Base-by-base conservation (phyloP, 75 land plant species). In the Sequoiadendron giganteum region DNA sequence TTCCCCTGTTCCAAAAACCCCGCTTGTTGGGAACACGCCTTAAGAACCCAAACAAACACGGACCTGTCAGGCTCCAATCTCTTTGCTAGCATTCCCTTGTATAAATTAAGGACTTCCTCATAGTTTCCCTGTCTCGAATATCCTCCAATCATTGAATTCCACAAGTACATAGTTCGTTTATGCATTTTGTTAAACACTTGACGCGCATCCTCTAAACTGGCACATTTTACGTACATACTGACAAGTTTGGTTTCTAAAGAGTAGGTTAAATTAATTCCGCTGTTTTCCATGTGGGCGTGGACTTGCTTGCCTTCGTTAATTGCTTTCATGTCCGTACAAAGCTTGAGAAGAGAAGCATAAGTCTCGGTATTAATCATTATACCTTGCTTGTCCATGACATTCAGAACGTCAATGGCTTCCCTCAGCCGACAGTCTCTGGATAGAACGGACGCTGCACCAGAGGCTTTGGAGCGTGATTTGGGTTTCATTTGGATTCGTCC, bases 21-120 rank as follows among this genome's bases (percentile, higher is more conserved):
- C 11, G 9, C 36, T 10, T n/a, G 76, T n/a, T 32, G 76, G 34
- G 89, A 25, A 79, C 89, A 85, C 30, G 89, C 89, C 61, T 88
- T 84, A 15, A 88, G 47, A 54, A 88, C 82, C n/a, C 68, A 34
- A 45, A 58, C 36, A 85, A 84, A 88, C 2, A 89, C 86, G 52
- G 91, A 86, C 9, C 85, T 68, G 54, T 89, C 90, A 32, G 92
- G 93, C 28, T 43, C 25, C n/a, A 88, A 16, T 28, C 90, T 92
- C 38, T 52, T 88, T 38, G 38, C 88, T 34, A 83, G 77, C 93
- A 92, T 92, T 55, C 39, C 42, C 88, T 78, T 65, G 54, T 88
- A 90, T 47, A 82, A 85, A 19, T 76, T 78, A 48, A 87, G 77
- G 25, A 90, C 92, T 19, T 48, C 54, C 9, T 40, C 43, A 25